Conservation (phyloP, 108 stramenopile species). For the Skeletonema menzelii region DNA sequence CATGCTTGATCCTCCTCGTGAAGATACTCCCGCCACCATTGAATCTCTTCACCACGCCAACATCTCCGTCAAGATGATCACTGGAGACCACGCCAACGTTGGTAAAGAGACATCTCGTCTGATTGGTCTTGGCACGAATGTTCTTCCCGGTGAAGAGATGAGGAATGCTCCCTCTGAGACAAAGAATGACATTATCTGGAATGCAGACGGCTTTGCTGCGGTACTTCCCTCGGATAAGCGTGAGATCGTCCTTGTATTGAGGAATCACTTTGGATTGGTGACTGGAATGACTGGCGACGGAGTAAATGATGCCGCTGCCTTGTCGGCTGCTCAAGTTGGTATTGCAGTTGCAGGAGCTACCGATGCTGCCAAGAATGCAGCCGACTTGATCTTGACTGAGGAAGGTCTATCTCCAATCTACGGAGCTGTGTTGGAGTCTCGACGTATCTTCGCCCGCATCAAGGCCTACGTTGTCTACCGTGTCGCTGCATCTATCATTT, state of each 20-base stretch:
- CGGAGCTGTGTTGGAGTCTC: constrained; percentile 72
- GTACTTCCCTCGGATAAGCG: constrained; percentile 81
- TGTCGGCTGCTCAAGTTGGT: constrained; percentile 80
- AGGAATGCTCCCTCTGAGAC: constrained; percentile 31
- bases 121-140: constrained; percentile 61
- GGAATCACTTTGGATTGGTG: constrained; percentile 64
- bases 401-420: constrained; percentile 82
- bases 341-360: constrained; percentile 81
- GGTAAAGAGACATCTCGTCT: constrained; percentile 62
- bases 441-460: constrained; percentile 78
- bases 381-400: constrained; percentile 83
- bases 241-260: constrained; percentile 66
- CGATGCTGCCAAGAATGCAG: constrained; percentile 90
- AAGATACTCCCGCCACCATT: constrained; percentile 76
- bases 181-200: constrained; percentile 57
- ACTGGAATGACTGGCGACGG: constrained; percentile 93
- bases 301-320: constrained; percentile 90
- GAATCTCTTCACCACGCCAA: constrained; percentile 67
- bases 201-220: constrained; percentile 79
- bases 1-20: constrained; percentile 84
- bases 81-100: constrained; percentile 79
- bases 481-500: constrained; percentile 62
- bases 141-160: constrained; percentile 51
- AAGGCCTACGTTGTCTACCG: constrained; percentile 83
- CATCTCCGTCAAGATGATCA: constrained; percentile 87